A percentile compares a stretch with the other conserved stretches of the same genome.
Evolutionary conservation across 768 basidiomycete genomes (phyloP).

Genomic region (Leucocoprinus sp.): DNA sequence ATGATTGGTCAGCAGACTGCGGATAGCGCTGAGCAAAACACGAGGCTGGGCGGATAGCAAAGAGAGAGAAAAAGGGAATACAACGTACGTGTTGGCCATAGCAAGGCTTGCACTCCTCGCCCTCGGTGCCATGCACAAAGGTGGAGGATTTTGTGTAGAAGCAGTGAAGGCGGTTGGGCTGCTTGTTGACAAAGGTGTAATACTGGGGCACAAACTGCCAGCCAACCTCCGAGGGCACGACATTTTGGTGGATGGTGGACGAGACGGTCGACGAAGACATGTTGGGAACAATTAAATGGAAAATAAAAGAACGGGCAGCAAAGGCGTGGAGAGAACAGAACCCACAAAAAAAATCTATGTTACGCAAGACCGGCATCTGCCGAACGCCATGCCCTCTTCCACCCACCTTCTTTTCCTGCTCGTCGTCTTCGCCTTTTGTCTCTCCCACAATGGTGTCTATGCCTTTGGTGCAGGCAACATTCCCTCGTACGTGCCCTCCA

Average conservation of each 20-base stretch:
- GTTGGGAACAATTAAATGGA: slow-evolving; percentile 21
- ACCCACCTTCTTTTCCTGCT: slow-evolving; percentile 37
- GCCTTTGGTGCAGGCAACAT: slow-evolving; percentile 87
- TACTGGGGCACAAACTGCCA: slow-evolving; percentile 99
- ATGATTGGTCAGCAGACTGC: slow-evolving; percentile 10
- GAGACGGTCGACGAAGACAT: slow-evolving; percentile 31
- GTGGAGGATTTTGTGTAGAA: slow-evolving; percentile 99
- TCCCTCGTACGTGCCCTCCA: slow-evolving; percentile 42
- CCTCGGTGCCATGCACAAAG: slow-evolving; percentile 95
- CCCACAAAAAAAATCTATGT: slow-evolving; percentile 12
- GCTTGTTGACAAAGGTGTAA: slow-evolving; percentile 98
- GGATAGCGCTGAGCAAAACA: too few species aligned
- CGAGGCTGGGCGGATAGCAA: not conserved
- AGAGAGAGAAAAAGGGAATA: slow-evolving; percentile 8
- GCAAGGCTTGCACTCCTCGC: slow-evolving; percentile 85
- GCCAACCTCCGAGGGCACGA: slow-evolving; percentile 91
- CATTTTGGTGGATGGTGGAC: slow-evolving; percentile 46
- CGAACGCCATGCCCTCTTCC: slow-evolving; percentile 23
- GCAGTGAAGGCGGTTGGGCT: slow-evolving; percentile 92
- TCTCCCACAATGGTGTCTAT: slow-evolving; percentile 50
- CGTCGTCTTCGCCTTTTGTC: slow-evolving; percentile 45
- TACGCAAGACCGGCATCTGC: slow-evolving; percentile 15
- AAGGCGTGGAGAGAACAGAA: slow-evolving; percentile 10
- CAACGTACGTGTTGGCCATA: slow-evolving; percentile 82
- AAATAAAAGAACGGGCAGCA: slow-evolving; percentile 15